Evolutionary conservation across 208 protist species (phyloP).

Genomic region (Leishmania major): DNA sequence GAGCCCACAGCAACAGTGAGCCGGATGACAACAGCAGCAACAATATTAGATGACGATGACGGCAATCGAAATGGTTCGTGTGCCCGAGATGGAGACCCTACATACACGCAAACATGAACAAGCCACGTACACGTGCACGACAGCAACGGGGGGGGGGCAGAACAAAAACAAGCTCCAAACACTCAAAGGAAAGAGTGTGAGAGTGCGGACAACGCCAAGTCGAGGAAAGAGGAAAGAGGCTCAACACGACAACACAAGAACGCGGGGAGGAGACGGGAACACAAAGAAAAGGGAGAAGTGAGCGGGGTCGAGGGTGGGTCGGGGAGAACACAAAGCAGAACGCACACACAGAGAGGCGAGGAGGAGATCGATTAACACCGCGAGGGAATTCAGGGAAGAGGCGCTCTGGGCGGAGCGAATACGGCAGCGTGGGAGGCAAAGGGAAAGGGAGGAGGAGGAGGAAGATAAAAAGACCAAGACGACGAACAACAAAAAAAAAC

Average conservation of each 20-base stretch:
- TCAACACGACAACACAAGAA: not conserved
- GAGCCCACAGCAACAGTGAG: no score
- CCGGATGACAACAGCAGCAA: no score
- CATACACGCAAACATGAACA: not conserved
- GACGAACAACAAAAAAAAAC: not conserved
- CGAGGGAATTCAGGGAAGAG: not conserved
- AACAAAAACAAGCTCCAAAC: not conserved
- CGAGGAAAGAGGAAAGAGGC: no score
- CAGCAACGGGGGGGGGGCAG: not conserved
- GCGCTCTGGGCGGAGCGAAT: not conserved
- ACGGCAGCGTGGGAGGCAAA: not conserved
- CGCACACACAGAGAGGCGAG: not conserved
- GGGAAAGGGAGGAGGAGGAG: not conserved
- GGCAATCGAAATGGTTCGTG: not conserved
- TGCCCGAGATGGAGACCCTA: not conserved
- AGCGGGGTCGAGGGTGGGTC: not conserved
- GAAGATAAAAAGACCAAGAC: not conserved
- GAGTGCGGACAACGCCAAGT: not conserved
- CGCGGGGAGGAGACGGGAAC: not conserved
- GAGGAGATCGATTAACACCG: not conserved
- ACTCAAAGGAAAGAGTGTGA: not conserved
- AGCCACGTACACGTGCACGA: not conserved
- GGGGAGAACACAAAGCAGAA: not conserved
- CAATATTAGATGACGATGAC: not conserved
- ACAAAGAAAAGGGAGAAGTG: not conserved